Evolutionary conservation across 2,329 filamentous ascomycete species (phyloP), one percentile per base, ranked within the genome.

Genomic region (Aspergillus cejpii): DNA sequence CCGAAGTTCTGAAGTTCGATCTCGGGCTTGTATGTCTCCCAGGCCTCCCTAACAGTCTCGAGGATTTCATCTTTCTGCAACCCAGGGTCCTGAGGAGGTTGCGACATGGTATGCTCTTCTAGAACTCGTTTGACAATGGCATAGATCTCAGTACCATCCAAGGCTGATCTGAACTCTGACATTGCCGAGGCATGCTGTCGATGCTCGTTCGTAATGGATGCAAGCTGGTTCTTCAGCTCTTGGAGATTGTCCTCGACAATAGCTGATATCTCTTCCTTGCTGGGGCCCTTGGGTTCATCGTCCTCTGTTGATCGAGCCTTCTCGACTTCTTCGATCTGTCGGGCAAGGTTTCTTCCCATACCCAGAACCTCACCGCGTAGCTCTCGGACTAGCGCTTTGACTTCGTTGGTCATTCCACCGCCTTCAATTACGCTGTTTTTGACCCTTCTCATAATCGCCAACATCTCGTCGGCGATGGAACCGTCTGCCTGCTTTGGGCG

Each of bases 1-100:
- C 90, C 91, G 50, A 94, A 85, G 57, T 94, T 88, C 56, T 95
- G 85, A 3, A 94, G 77, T 56, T 94, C 84, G 40, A 95, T 88
- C 57, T 96, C 88, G 1, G 91, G 91, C 67, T 94, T 94, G 69
- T 94, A 94, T 43, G 83, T 87, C 61, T 96, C 91, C 81, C 89
- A 94, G 1, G 90, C 91, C 55, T 95, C 89, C 55, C 83, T 83
- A 11, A 97, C 85, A 2, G 90, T 89, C 21, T 85, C 78, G 1
- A 97, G 78, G 27, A 97, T 87, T 47, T 94, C 87, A 39, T 95
- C 87, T 53, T 85, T 80, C 56, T 81, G 83, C 37, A 87, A 68
- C n/a, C 72, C 69, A 7, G 68, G 70, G 28, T 68, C 72, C 37
- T 66, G 70, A 41, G 73, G 64, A 4, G 79, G 74, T 54, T 85